phyloP scores from a whole-genome alignment of 495 filamentous ascomycete species.

The Podospora fimiseda region DNA sequence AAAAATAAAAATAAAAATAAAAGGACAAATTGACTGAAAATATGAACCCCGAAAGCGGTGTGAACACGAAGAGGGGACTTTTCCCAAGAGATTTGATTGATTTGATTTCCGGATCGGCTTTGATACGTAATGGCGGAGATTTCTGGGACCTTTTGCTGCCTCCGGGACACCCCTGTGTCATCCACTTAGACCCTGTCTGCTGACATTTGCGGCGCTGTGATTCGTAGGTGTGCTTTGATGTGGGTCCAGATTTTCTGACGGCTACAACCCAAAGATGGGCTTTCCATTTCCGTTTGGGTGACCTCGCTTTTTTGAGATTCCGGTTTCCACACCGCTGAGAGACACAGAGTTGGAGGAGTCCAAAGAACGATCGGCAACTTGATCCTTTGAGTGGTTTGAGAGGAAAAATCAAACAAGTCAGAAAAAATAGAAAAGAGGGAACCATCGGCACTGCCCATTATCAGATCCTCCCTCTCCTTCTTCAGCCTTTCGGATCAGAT shows the following conservation, averaged over 20 bases:
- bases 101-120: neutral
- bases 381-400: neutral
- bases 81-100: no score
- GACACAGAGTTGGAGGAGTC: neutral
- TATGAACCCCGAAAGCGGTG: no score
- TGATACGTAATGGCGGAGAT: constrained; percentile 3
- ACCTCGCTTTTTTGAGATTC: neutral
- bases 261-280: neutral
- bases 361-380: neutral
- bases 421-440: neutral
- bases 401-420: neutral
- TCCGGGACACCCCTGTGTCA: neutral
- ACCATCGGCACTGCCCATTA: neutral
- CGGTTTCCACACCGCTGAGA: neutral
- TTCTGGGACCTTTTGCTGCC: neutral
- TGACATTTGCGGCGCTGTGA: constrained; percentile 24
- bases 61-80: no score
- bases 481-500: constrained; percentile 16
- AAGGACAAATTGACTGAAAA: no score
- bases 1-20: neutral
- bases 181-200: constrained; percentile 18
- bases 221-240: constrained; percentile 12
- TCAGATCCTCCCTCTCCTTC: constrained; percentile 1
- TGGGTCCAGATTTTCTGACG: constrained; percentile 6
- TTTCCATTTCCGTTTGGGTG: neutral